Conservation (phyloP, 2,329 filamentous ascomycete genomes). For the Pseudogymnoascus sp. region DNA sequence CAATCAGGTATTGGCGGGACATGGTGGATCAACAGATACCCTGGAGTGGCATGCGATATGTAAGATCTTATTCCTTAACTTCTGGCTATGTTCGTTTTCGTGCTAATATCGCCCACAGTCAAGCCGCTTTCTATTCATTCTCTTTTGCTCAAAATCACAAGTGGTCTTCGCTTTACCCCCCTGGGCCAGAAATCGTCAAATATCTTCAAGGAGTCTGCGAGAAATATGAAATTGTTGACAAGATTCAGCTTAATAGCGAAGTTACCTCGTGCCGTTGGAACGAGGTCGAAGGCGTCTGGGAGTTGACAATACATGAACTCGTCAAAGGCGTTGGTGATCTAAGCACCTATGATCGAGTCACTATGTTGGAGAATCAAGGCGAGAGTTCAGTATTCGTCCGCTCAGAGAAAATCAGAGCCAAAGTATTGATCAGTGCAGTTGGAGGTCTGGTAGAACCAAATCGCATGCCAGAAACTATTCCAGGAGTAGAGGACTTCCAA, state of each 20-base stretch:
- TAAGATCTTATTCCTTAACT: constrained; percentile 24
- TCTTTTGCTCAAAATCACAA: constrained; percentile 47
- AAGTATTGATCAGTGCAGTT: constrained; percentile 49
- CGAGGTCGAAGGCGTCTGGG: constrained; percentile 48
- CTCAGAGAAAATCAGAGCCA: constrained; percentile 46
- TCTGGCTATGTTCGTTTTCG: not conserved
- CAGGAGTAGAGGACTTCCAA: constrained; percentile 47
- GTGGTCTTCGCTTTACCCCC: constrained; percentile 45
- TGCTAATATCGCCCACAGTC: constrained; percentile 34
- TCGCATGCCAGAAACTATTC: constrained; percentile 43
- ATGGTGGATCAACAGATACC: constrained; percentile 57
- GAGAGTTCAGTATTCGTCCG: constrained; percentile 41
- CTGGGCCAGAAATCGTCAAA: constrained; percentile 43
- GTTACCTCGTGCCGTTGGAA: constrained; percentile 48
- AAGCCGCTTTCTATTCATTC: constrained; percentile 50
- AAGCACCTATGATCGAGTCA: constrained; percentile 40
- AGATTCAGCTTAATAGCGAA: constrained; percentile 53
- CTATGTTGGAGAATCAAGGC: constrained; percentile 40
- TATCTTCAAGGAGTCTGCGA: constrained; percentile 50
- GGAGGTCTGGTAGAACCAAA: constrained; percentile 52
- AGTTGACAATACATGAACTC: constrained; percentile 45
- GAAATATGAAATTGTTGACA: constrained; percentile 47
- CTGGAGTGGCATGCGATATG: constrained; percentile 47
- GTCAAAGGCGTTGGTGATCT: constrained; percentile 49
- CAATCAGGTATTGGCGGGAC: constrained; percentile 52